phyloP scores from a whole-genome alignment of 352 stramenopile genomes.

The Phytophthora hybrid region DNA sequence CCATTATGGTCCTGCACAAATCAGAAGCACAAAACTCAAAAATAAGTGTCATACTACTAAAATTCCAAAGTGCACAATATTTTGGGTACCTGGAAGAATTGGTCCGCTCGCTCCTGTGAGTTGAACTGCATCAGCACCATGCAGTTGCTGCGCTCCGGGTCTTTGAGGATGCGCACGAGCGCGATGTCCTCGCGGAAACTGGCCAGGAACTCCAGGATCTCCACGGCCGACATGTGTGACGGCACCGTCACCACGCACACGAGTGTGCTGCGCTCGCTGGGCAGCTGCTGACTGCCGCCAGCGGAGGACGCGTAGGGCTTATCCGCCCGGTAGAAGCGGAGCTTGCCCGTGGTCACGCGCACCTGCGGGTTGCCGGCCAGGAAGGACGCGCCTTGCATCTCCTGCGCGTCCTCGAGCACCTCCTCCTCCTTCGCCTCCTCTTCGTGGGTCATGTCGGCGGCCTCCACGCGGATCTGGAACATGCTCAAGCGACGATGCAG shows the following conservation, averaged over 20 bases:
- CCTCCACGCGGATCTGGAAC: constrained; percentile 89
- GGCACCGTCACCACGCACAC: constrained; percentile 87
- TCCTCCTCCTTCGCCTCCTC: constrained; percentile 52
- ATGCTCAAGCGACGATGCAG: constrained; percentile 37
- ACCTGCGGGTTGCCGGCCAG: constrained; percentile 85
- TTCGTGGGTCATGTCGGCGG: constrained; percentile 49
- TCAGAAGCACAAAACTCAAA: background rate
- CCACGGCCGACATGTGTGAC: constrained; percentile 85
- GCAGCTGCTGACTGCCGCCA: constrained; percentile 50
- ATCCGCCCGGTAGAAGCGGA: constrained; percentile 86
- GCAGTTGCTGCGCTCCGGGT: constrained; percentile 84
- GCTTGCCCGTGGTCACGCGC: constrained; percentile 73
- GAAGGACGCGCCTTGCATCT: constrained; percentile 56
- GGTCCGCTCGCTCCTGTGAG: constrained; percentile 78
- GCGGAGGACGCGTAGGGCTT: constrained; percentile 46
- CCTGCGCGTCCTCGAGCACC: constrained; percentile 25
- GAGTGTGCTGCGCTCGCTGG: constrained; percentile 75
- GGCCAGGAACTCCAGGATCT: constrained; percentile 86
- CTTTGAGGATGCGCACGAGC: constrained; percentile 84
- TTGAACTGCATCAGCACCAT: constrained; percentile 89
- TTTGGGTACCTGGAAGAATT: constrained; percentile 71
- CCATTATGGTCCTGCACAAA: constrained; percentile 81
- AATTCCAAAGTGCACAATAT: background rate
- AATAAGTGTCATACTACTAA: background rate
- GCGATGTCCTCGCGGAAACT: constrained; percentile 78